These are phyloP conservation scores for Entoloma clypeatum DNA, from an alignment of 1,284 basidiomycete species.

Conservation along the genomic window DNA sequence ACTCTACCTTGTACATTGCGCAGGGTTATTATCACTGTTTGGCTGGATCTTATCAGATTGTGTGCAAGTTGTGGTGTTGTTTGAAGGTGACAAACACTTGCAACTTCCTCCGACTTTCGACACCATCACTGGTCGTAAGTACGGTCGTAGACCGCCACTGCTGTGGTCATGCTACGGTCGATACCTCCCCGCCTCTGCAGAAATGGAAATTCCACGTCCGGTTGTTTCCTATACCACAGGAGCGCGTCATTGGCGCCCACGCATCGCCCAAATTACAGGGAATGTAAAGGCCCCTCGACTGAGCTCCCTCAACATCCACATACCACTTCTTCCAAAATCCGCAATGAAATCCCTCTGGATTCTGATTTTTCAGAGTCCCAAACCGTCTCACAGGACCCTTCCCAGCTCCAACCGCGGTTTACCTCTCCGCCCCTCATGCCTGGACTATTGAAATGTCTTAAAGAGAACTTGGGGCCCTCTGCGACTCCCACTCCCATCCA, in stretches of 20 bases:
- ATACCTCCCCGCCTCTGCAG: slow-evolving; percentile 9
- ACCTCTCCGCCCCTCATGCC: slow-evolving; percentile 64
- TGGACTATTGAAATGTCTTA: slow-evolving; percentile 54
- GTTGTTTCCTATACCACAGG: slow-evolving; percentile 7
- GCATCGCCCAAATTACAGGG: neutral
- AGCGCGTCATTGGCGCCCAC: slow-evolving; percentile 4
- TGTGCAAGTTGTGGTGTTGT: too few species aligned
- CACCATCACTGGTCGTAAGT: too few species aligned
- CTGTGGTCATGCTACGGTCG: slow-evolving; percentile 13
- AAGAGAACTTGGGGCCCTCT: slow-evolving; percentile 50
- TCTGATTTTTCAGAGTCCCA: slow-evolving; percentile 14
- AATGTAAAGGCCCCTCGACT: neutral
- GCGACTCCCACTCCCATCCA: slow-evolving; percentile 73
- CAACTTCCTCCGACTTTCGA: too few species aligned
- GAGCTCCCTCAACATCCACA: neutral
- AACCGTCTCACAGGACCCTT: neutral
- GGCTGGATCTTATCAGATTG: too few species aligned
- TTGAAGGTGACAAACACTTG: too few species aligned
- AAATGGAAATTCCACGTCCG: slow-evolving; percentile 3
- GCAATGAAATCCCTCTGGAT: neutral
- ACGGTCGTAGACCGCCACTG: too few species aligned
- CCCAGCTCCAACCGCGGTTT: slow-evolving; percentile 33
- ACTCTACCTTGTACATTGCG: too few species aligned
- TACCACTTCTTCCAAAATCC: neutral
- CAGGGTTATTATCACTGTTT: too few species aligned